Conservation (phyloP, 305 asterid genomes). For the Fraxinus sp. region DNA sequence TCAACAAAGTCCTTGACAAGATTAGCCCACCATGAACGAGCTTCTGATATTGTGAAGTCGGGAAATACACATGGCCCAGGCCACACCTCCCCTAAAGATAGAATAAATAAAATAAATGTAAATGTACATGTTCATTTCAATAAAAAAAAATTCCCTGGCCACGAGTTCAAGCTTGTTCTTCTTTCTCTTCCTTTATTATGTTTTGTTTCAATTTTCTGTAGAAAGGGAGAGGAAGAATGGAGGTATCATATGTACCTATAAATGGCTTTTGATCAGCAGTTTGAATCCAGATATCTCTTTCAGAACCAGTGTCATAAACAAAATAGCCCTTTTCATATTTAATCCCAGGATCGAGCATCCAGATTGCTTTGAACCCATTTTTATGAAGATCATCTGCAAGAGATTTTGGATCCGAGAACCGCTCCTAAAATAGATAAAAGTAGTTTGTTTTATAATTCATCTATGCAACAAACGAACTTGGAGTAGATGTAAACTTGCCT, state of each 20-base stretch:
- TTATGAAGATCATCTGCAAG: slow-evolving; percentile 74
- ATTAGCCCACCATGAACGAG: slow-evolving; percentile 92
- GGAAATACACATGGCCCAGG: slow-evolving; percentile 98
- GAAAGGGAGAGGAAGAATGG: slow-evolving; percentile 1
- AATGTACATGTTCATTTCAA: background rate
- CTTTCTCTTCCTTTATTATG: background rate
- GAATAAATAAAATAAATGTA: slow-evolving; percentile 20
- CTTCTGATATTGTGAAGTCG: slow-evolving; percentile 71
- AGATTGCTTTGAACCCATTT: slow-evolving; percentile 86
- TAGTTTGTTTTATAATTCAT: slow-evolving; percentile 14
- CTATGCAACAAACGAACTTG: background rate
- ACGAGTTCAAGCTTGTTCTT: background rate
- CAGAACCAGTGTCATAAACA: slow-evolving; percentile 80
- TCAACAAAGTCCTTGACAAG: slow-evolving; percentile 71
- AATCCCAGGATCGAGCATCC: slow-evolving; percentile 99
- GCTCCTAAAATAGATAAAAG: slow-evolving; percentile 47
- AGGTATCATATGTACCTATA: slow-evolving; percentile 47
- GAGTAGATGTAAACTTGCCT: slow-evolving; percentile 42
- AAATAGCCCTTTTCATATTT: slow-evolving; percentile 80
- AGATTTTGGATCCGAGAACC: slow-evolving; percentile 77
- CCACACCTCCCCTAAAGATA: slow-evolving; percentile 78
- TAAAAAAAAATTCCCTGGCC: background rate
- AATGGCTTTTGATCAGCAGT: slow-evolving; percentile 73
- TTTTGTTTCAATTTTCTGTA: background rate
- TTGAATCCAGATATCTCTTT: slow-evolving; percentile 83